Percentiles rank a stretch among this genome's conserved stretches.
These are phyloP conservation scores for Debaryomycetaceae sp. DNA, from an alignment of 1,139 yeast genomes.

Conservation along the genomic window DNA sequence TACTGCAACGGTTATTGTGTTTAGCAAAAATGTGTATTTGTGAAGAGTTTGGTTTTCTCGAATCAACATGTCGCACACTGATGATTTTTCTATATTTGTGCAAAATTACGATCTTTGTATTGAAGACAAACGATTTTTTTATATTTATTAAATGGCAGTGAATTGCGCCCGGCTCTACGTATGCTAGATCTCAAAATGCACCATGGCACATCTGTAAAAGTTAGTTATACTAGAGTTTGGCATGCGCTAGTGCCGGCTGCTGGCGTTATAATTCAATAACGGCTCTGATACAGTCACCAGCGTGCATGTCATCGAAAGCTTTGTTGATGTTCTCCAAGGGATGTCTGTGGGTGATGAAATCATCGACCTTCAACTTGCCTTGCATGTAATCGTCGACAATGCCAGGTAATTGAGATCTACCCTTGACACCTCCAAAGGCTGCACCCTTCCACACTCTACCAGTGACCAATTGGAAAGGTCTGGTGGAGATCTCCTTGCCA, in stretches of 20 bases:
- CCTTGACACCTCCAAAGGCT: constrained; percentile 98
- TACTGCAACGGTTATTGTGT: too few relatives aligned
- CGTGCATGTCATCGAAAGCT: constrained; percentile 94
- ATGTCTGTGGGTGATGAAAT: constrained; percentile 90
- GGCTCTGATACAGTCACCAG: constrained; percentile 92
- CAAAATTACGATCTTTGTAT: too few relatives aligned
- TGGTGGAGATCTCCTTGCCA: constrained; percentile 91
- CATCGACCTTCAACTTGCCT: constrained; percentile 88
- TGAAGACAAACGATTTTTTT: too few relatives aligned
- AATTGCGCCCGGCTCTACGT: constrained; percentile 1
- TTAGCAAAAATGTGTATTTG: too few relatives aligned
- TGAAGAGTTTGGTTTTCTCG: too few relatives aligned
- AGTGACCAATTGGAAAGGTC: constrained; percentile 98
- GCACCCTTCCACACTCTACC: constrained; percentile 99
- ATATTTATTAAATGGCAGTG: not conserved
- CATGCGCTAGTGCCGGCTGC: constrained; percentile 2
- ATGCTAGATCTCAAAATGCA: not conserved
- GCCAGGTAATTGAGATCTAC: constrained; percentile 91
- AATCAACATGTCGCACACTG: too few relatives aligned
- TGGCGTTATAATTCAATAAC: constrained; percentile 52
- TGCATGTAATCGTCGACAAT: constrained; percentile 80
- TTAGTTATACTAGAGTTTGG: not conserved
- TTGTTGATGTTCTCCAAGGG: constrained; percentile 71
- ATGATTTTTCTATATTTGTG: too few relatives aligned
- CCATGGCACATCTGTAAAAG: not conserved